Evolutionary conservation across 345 rosid species (phyloP).

Genomic region (Ceriops zippeliana): DNA sequence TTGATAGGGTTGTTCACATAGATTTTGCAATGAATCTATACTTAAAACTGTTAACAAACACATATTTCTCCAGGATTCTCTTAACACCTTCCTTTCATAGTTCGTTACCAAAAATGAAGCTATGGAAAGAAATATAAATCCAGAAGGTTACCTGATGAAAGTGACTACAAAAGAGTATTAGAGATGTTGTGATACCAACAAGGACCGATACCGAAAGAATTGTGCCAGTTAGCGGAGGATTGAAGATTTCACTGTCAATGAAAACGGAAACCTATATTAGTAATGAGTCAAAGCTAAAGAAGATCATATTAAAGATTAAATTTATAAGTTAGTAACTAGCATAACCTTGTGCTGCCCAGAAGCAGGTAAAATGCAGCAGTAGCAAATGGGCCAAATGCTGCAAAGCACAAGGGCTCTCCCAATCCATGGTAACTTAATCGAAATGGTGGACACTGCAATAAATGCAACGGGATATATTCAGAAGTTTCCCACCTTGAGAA

Average conservation of each 20-base stretch:
- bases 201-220: constrained; percentile 61
- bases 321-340: background rate
- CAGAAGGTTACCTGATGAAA: constrained; percentile 65
- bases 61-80: no score
- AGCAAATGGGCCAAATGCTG: constrained; percentile 95
- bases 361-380: constrained; percentile 77
- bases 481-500: background rate
- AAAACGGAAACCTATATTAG: constrained; percentile 4
- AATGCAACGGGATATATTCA: background rate
- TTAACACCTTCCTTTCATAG: no score
- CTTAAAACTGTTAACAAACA: no score
- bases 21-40: background rate
- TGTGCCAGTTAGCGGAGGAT: constrained; percentile 48
- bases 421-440: constrained; percentile 85
- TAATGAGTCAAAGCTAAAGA: background rate
- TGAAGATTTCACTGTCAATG: constrained; percentile 42
- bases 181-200: constrained; percentile 78
- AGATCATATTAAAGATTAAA: background rate
- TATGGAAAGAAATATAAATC: background rate
- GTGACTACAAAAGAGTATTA: constrained; percentile 91
- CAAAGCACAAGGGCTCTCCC: constrained; percentile 92
- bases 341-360: constrained; percentile 57
- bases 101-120: background rate
- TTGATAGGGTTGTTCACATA: background rate
- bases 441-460: constrained; percentile 82